Percentiles rank a stretch among this genome's conserved stretches.
Conservation (phyloP, 345 rosid species). For the Eucalyptus polyanthemos region DNA sequence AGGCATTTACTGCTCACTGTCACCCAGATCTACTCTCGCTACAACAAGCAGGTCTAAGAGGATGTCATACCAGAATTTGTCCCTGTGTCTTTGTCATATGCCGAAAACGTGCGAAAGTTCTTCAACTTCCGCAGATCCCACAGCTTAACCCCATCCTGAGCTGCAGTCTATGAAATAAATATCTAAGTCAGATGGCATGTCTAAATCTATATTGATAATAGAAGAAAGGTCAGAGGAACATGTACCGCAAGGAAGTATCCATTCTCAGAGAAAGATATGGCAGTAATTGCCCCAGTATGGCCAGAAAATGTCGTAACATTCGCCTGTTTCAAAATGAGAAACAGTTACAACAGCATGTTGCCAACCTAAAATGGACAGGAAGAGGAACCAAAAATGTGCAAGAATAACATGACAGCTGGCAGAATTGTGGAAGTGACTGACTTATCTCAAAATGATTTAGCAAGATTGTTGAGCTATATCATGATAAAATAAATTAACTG, state of each 20-base stretch:
- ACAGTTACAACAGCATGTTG: neutral
- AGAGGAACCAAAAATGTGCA: neutral
- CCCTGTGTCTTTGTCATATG: constrained; percentile 45
- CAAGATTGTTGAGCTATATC: neutral
- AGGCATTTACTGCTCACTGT: neutral
- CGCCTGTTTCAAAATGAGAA: constrained; percentile 21
- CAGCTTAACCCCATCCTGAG: constrained; percentile 85
- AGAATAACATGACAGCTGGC: neutral
- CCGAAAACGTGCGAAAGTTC: constrained; percentile 67
- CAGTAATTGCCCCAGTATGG: constrained; percentile 75
- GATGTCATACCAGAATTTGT: constrained; percentile 65
- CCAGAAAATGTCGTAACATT: constrained; percentile 91
- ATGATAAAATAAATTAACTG: neutral
- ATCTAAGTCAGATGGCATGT: constrained; percentile 2
- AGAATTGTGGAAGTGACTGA: neutral
- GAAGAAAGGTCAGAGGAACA: neutral
- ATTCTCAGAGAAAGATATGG: constrained; percentile 95
- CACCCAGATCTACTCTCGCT: neutral
- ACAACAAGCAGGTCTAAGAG: neutral
- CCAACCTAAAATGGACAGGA: neutral
- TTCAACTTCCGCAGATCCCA: constrained; percentile 96
- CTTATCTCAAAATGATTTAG: neutral
- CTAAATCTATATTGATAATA: neutral
- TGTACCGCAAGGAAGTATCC: constrained; percentile 93
- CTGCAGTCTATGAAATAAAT: constrained; percentile 31